These are phyloP conservation scores for Arxiozyma telluris DNA, from an alignment of 1,139 yeast species.

Conservation along the genomic window DNA sequence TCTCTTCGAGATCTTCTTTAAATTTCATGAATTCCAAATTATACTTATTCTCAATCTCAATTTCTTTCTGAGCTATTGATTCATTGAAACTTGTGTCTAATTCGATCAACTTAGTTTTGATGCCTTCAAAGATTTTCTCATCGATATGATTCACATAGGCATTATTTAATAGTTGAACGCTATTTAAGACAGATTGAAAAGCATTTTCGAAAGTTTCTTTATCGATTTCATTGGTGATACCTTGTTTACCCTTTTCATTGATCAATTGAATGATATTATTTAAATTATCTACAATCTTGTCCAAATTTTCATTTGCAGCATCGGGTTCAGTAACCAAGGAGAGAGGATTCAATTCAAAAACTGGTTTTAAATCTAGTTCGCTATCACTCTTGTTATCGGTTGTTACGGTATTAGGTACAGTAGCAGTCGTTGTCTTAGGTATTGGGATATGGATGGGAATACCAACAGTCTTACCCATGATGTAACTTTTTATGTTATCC, in stretches of 20 bases:
- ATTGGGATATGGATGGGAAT: constrained; percentile 30
- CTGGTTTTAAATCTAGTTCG: not conserved
- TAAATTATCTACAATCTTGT: constrained; percentile 2
- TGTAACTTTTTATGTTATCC: constrained; percentile 29
- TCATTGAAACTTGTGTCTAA: constrained; percentile 16
- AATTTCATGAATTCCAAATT: constrained; percentile 52
- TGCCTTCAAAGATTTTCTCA: constrained; percentile 9
- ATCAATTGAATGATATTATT: constrained; percentile 6
- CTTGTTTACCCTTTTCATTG: not conserved
- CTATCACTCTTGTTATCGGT: not conserved
- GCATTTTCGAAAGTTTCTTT: not conserved
- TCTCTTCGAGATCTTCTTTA: constrained; percentile 53
- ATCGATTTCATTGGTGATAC: not conserved
- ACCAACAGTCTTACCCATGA: constrained; percentile 33
- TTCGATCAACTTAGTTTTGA: constrained; percentile 20
- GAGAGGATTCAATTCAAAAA: not conserved
- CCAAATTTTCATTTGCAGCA: not conserved
- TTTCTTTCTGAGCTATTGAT: constrained; percentile 12
- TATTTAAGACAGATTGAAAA: constrained; percentile 22
- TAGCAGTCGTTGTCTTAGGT: not conserved
- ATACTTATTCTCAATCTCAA: constrained; percentile 35
- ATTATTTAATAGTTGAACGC: constrained; percentile 1
- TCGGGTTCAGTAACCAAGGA: not conserved
- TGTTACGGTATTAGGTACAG: no score
- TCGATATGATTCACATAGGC: not conserved